Evolutionary conservation across 345 rosid genomes (phyloP).

Genomic region (Euphorbia peplus): DNA sequence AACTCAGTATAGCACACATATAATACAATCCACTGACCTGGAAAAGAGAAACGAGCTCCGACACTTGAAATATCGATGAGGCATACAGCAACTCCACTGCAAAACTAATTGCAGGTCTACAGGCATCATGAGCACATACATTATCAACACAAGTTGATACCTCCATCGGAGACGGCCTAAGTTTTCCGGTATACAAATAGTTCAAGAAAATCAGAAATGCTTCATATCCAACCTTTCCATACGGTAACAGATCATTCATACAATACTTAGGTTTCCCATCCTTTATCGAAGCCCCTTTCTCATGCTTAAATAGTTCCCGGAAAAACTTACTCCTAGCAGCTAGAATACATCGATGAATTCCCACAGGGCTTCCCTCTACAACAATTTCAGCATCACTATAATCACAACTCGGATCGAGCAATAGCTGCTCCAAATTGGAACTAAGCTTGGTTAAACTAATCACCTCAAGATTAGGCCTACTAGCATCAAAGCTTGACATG

Average conservation of each 20-base stretch:
- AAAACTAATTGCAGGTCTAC: slow-evolving; percentile 79
- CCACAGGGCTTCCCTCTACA: slow-evolving; percentile 52
- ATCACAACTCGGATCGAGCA: slow-evolving; percentile 43
- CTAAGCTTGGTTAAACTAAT: slow-evolving; percentile 73
- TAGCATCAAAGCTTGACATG: slow-evolving; percentile 34
- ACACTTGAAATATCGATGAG: slow-evolving; percentile 61
- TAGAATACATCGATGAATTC: slow-evolving; percentile 79
- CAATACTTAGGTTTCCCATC: slow-evolving; percentile 56
- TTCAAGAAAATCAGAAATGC: slow-evolving; percentile 69
- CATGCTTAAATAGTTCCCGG: slow-evolving; percentile 54
- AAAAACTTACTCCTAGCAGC: slow-evolving; percentile 87
- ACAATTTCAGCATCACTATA: slow-evolving; percentile 82
- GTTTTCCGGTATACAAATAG: slow-evolving; percentile 74
- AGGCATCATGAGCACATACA: slow-evolving; percentile 72
- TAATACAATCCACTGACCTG: slow-evolving; percentile 49
- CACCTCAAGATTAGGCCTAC: slow-evolving; percentile 50
- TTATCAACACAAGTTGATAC: slow-evolving; percentile 78
- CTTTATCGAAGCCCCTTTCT: slow-evolving; percentile 36
- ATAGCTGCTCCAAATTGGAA: slow-evolving; percentile 68
- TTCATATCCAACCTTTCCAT: slow-evolving; percentile 68
- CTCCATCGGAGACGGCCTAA: slow-evolving; percentile 65
- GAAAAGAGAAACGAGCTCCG: slow-evolving; percentile 69
- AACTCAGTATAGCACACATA: not conserved
- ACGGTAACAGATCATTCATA: slow-evolving; percentile 55
- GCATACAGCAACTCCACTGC: slow-evolving; percentile 89